Evolutionary conservation across 257 asterid species (phyloP).

Genomic region (Craterostigma plantagineum): DNA sequence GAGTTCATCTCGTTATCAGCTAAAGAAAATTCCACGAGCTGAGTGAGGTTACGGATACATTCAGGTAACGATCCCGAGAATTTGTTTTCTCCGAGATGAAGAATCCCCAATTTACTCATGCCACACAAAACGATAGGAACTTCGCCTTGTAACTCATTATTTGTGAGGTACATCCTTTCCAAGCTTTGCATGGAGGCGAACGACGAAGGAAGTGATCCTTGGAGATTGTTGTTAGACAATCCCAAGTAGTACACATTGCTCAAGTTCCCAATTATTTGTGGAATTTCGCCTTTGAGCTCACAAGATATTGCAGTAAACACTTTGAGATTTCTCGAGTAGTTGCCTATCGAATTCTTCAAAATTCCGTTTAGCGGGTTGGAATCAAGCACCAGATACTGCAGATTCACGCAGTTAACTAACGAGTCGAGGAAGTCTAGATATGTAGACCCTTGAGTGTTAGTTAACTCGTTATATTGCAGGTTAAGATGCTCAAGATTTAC

Average conservation of each 20-base stretch:
- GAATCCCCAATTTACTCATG: constrained; percentile 14
- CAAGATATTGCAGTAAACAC: constrained; percentile 14
- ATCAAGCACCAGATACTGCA: constrained; percentile 13
- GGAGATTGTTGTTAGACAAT: constrained; percentile 11
- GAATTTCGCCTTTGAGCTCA: constrained; percentile 19
- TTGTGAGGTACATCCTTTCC: constrained; percentile 17
- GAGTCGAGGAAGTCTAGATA: constrained; percentile 22
- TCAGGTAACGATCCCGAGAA: constrained; percentile 19
- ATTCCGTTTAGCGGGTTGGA: constrained; percentile 23
- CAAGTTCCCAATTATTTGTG: constrained; percentile 20
- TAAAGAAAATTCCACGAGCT: constrained; percentile 13
- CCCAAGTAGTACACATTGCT: constrained; percentile 15
- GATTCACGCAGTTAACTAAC: constrained; percentile 14
- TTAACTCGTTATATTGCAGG: constrained; percentile 14
- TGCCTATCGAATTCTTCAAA: constrained; percentile 14
- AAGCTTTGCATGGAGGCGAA: constrained; percentile 15
- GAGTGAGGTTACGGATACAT: constrained; percentile 15
- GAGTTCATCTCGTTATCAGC: constrained; percentile 21
- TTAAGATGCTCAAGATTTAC: constrained; percentile 12
- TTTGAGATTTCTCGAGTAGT: constrained; percentile 16
- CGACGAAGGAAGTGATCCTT: constrained; percentile 15
- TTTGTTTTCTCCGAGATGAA: constrained; percentile 18
- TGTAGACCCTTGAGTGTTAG: constrained; percentile 10
- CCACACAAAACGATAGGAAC: constrained; percentile 17
- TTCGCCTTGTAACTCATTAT: constrained; percentile 14